These are phyloP conservation scores for Macrocystidia cucumis DNA, from an alignment of 1,284 basidiomycete species.

Conservation along the genomic window DNA sequence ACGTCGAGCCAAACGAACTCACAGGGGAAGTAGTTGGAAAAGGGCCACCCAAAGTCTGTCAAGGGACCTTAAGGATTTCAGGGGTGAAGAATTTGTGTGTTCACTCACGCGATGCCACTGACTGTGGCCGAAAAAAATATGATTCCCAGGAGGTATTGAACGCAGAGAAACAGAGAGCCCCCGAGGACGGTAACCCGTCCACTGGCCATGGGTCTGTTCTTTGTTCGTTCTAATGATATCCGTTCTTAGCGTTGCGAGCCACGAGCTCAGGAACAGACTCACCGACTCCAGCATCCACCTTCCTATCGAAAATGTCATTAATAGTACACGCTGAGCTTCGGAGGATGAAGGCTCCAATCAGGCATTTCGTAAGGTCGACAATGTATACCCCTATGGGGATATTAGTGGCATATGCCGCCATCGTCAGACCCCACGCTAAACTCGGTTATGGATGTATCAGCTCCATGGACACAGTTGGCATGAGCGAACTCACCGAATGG, in stretches of 20 bases:
- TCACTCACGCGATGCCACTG: slow-evolving; percentile 30
- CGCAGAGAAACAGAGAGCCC: slow-evolving; percentile 29
- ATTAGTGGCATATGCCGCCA: slow-evolving; percentile 28
- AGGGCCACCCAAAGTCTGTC: slow-evolving; percentile 31
- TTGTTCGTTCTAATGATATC: slow-evolving; percentile 31
- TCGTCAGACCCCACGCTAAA: slow-evolving; percentile 39
- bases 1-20: slow-evolving; percentile 11
- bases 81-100: neutral
- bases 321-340: slow-evolving; percentile 42
- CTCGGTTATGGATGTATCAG: slow-evolving; percentile 1
- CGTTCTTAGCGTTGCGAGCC: too few relatives aligned
- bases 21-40: slow-evolving; percentile 42
- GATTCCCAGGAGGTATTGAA: slow-evolving; percentile 34
- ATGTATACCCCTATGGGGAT: slow-evolving; percentile 24
- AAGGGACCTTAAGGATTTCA: slow-evolving; percentile 1
- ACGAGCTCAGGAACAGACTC: slow-evolving; percentile 12
- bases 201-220: slow-evolving; percentile 36
- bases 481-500: slow-evolving; percentile 33
- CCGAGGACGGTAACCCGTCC: slow-evolving; percentile 35
- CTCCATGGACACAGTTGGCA: neutral
- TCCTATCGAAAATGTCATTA: slow-evolving; percentile 45
- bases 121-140: slow-evolving; percentile 31
- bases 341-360: slow-evolving; percentile 32
- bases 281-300: slow-evolving; percentile 46
- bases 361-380: slow-evolving; percentile 20